phyloP scores from a whole-genome alignment of 495 filamentous ascomycete genomes.

The Tuber borchii region DNA sequence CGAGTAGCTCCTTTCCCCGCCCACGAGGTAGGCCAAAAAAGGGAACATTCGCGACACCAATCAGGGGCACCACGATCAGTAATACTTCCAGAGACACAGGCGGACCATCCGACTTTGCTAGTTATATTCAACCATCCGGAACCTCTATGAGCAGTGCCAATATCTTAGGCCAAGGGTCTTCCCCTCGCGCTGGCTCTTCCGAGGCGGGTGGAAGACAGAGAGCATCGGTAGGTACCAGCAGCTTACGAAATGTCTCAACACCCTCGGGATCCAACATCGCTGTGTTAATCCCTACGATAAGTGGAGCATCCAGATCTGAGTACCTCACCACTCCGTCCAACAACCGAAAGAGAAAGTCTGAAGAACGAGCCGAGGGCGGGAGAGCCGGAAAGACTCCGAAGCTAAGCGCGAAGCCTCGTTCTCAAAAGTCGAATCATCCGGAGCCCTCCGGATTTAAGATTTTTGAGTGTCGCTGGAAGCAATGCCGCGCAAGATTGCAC shows the following conservation, averaged over 20 bases:
- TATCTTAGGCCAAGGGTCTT: not conserved
- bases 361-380: constrained; percentile 13
- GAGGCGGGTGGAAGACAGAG: not conserved
- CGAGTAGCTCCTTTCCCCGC: not conserved
- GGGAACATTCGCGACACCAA: not conserved
- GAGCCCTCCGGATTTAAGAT: constrained; percentile 36
- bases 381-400: not conserved
- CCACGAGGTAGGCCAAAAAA: not conserved
- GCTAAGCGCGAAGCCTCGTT: not conserved
- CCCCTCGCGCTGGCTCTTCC: not conserved
- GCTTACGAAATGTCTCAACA: not conserved
- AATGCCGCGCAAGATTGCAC: constrained; percentile 59
- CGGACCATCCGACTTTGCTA: not conserved
- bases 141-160: not conserved
- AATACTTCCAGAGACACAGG: not conserved
- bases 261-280: not conserved
- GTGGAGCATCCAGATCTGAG: not conserved
- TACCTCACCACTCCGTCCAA: not conserved
- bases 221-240: not conserved
- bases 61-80: not conserved
- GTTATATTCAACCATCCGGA: not conserved
- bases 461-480: constrained; percentile 56
- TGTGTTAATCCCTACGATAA: not conserved
- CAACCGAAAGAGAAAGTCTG: constrained; percentile 9
- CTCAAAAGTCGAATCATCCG: not conserved